A percentile compares a stretch with the other conserved stretches of the same genome.
Conservation (phyloP, 1,284 basidiomycete species). For the Ganoderma resinaceum region DNA sequence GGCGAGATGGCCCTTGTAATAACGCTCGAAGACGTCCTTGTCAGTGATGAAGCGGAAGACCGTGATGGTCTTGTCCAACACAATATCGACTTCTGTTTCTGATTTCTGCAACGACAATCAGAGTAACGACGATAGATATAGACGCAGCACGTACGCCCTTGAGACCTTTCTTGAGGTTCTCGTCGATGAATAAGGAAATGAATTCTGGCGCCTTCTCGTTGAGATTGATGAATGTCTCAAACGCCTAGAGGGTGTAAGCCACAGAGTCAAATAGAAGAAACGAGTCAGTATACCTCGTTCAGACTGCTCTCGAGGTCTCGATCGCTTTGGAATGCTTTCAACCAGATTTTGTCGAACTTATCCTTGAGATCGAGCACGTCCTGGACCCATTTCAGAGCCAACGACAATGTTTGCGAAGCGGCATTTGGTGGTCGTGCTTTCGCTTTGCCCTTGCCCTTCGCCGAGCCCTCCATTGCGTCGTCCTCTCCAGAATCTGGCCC, state of each 20-base stretch:
- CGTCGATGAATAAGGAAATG: slow-evolving; percentile 97
- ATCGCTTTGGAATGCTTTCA: slow-evolving; percentile 75
- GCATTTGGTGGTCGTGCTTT: slow-evolving; percentile 56
- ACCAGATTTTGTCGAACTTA: slow-evolving; percentile 85
- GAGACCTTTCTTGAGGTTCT: slow-evolving; percentile 94
- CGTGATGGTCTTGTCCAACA: slow-evolving; percentile 94
- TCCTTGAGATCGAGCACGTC: slow-evolving; percentile 93
- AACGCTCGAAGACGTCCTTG: slow-evolving; percentile 98
- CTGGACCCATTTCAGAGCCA: slow-evolving; percentile 94
- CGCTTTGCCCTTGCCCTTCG: slow-evolving; percentile 63
- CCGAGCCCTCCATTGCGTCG: slow-evolving; percentile 50
- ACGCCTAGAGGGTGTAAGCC: slow-evolving; percentile 66
- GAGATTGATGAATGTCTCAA: slow-evolving; percentile 91
- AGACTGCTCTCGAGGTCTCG: slow-evolving; percentile 84
- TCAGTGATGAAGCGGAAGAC: slow-evolving; percentile 95
- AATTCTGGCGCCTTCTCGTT: slow-evolving; percentile 93
- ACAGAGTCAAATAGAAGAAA: background rate
- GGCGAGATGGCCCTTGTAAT: slow-evolving; percentile 97
- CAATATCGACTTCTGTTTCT: slow-evolving; percentile 88
- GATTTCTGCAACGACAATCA: slow-evolving; percentile 73
- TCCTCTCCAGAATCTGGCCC: slow-evolving; percentile 43
- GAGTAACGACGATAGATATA: background rate
- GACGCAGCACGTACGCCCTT: slow-evolving; percentile 79
- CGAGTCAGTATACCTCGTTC: slow-evolving; percentile 73
- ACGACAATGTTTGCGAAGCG: slow-evolving; percentile 52